A percentile compares a stretch with the other conserved stretches of the same genome.
Conservation (phyloP, 169 alveolate species). For the Eimeria zaria region DNA sequence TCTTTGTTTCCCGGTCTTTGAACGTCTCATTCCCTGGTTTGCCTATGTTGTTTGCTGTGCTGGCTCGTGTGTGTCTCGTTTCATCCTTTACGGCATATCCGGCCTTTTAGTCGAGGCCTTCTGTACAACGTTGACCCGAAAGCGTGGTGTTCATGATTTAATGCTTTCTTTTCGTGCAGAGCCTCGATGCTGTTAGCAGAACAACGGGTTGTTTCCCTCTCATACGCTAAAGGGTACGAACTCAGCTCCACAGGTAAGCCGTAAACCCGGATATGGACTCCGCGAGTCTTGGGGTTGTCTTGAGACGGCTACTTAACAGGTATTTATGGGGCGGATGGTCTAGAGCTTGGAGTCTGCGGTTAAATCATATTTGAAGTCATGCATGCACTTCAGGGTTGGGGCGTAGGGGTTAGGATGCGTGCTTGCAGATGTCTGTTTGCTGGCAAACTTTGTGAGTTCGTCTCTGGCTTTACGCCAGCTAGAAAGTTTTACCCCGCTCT, state of each 20-base stretch:
- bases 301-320: neutral
- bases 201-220: conserved; percentile 58
- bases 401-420: neutral
- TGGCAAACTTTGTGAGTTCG: conserved; percentile 92
- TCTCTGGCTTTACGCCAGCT: conserved; percentile 92
- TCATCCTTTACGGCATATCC: neutral
- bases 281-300: neutral
- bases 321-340: neutral
- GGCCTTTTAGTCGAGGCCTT: neutral
- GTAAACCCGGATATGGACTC: neutral
- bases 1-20: neutral
- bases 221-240: conserved; percentile 58
- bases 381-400: neutral
- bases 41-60: neutral
- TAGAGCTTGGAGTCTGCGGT: neutral
- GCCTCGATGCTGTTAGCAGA: conserved; percentile 67
- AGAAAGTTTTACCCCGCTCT: conserved; percentile 96
- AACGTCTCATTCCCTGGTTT: neutral
- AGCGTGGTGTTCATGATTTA: neutral
- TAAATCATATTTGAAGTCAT: neutral
- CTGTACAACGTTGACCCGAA: neutral
- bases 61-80: neutral
- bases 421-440: conserved; percentile 91
- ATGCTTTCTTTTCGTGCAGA: neutral
- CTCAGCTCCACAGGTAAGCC: conserved; percentile 52